Evolutionary conservation across 192 early-diverging fungal species (phyloP), one percentile per base, ranked within the genome.

Genomic region (Dissophora ornata): DNA sequence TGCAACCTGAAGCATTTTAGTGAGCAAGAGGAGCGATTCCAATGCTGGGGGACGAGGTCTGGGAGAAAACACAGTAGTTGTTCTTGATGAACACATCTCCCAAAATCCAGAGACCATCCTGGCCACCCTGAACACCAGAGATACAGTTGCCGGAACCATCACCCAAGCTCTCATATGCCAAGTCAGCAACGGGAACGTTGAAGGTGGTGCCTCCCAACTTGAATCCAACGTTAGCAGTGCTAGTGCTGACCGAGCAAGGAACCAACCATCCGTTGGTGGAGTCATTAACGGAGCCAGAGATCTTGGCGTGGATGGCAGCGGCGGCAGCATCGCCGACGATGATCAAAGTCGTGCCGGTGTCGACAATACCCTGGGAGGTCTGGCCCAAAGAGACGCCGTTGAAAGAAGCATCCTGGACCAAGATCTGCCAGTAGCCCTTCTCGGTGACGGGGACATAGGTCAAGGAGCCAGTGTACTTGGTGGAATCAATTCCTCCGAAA

Each of bases 61-160:
- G 87, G 30, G 86, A 81, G 67, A 87, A 91, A 46, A 88, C 86
- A 28, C 83, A 79, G 57, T 89, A 91, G 71, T 86, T 85, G 47
- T 86, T 87, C 62, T 86, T 86, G 41, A 91, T 63, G 77, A 89
- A 91, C 18, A 86, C 81, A 73, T n/a, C 88, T 60, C 88, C 89
- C 12, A 91, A 49, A 50, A 91, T 91, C 18, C 58, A 63, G 44
- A 77, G 61, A 46, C n/a, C 44, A 22, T 71, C 51, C 44, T 67
- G 36, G 34, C 51, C 66, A 56, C 71, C 71, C 55, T 66, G 69
- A 42, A 80, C 65, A 41, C 79, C 67, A 21, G 50, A 60, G 52
- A 55, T 60, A 28, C 60, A 64, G 28, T 54, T 46, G 13, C 52
- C 53, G n/a, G n/a, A n/a, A n/a, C n/a, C n/a, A 25, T 49, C 44